phyloP scores from a whole-genome alignment of 2,329 filamentous ascomycete genomes.

The Colletotrichum cereale region DNA sequence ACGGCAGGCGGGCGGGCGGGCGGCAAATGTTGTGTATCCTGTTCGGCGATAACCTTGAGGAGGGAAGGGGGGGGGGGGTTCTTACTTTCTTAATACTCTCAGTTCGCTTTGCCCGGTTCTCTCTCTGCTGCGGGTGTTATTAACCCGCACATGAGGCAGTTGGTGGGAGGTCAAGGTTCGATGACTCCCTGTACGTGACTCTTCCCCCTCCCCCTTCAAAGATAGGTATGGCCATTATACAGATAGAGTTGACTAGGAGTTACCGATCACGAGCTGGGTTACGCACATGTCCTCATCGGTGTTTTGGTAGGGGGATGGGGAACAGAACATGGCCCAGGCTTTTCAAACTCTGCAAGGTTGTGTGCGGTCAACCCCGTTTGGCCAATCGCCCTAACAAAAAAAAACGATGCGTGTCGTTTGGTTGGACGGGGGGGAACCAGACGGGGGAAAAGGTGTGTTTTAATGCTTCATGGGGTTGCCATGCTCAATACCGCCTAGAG shows the following conservation, averaged over 20 bases:
- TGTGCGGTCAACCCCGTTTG: not conserved
- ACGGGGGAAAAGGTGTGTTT: not conserved
- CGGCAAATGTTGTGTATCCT: no score
- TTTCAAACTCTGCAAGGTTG: not conserved
- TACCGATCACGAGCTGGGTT: conserved; percentile 20
- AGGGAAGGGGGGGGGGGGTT: no score
- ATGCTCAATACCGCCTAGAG: not conserved
- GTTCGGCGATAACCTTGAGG: conserved; percentile 18
- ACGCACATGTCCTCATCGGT: not conserved
- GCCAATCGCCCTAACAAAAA: not conserved
- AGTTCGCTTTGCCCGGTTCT: no score
- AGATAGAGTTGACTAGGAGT: not conserved
- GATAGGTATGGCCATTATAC: not conserved
- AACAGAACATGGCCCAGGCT: not conserved
- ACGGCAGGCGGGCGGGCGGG: no score
- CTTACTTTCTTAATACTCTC: no score
- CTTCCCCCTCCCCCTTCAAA: no score
- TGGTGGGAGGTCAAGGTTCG: conserved; percentile 21
- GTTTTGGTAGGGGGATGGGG: not conserved
- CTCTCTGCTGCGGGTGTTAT: not conserved
- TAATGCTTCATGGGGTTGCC: not conserved
- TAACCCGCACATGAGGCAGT: conserved; percentile 26
- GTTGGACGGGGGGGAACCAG: not conserved
- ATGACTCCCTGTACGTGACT: not conserved
- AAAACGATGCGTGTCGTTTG: not conserved